Percentiles rank a stretch among this genome's conserved stretches.
Conservation (phyloP, 441 rosid genomes). For the Biscutella laevigata region DNA sequence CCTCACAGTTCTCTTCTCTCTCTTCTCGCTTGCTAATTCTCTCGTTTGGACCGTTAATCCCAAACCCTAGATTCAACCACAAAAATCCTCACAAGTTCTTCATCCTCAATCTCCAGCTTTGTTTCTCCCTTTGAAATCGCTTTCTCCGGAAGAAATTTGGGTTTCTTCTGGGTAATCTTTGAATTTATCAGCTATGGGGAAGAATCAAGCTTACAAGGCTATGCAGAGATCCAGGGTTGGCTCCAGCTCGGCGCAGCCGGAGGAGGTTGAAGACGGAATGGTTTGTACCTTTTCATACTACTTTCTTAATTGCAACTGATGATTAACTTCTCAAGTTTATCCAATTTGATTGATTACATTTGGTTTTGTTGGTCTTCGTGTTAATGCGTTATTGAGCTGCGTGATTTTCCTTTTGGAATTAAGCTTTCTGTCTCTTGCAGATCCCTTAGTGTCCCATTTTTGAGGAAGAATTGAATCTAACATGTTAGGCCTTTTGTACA, state of each 20-base stretch:
- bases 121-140: too few species aligned
- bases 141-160: not conserved
- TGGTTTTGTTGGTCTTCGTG: not conserved
- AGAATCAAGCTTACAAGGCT: constrained; percentile 97
- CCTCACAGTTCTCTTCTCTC: constrained; percentile 18
- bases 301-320: not conserved
- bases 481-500: too few species aligned
- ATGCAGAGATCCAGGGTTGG: constrained; percentile 93
- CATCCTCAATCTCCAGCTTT: not conserved
- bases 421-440: not conserved
- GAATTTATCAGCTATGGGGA: constrained; percentile 50
- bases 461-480: not conserved
- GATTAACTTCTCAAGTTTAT: not conserved
- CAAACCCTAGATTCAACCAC: constrained; percentile 3
- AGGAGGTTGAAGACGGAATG: constrained; percentile 94
- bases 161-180: not conserved
- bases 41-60: constrained; percentile 17
- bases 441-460: not conserved
- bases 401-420: not conserved
- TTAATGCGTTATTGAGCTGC: not conserved
- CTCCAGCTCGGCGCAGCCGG: constrained; percentile 68
- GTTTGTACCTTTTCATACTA: constrained; percentile 83
- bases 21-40: not conserved
- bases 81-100: not conserved
- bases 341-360: constrained; percentile 2